Percentiles rank a stretch among this genome's conserved stretches.
These are phyloP conservation scores for Venustampulla echinocandica DNA, from an alignment of 495 filamentous ascomycete genomes.

Conservation along the genomic window DNA sequence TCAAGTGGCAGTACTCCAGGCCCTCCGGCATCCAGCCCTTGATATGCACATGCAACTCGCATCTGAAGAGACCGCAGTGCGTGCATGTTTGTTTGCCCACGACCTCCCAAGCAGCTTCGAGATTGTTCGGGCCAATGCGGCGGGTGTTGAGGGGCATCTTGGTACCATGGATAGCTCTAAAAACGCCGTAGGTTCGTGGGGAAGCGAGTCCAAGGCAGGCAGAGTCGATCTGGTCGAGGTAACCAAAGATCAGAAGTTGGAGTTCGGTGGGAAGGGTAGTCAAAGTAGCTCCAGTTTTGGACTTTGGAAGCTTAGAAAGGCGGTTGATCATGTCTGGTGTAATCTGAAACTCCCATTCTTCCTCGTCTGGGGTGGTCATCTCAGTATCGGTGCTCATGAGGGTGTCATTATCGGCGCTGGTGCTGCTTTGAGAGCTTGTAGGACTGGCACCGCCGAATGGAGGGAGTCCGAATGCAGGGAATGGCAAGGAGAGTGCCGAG, in stretches of 20 bases:
- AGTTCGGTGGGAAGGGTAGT: slow-evolving; percentile 46
- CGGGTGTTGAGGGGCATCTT: slow-evolving; percentile 38
- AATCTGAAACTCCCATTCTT: slow-evolving; percentile 17
- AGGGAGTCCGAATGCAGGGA: not conserved
- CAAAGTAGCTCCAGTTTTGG: slow-evolving; percentile 8
- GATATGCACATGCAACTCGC: slow-evolving; percentile 46
- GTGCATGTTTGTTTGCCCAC: slow-evolving; percentile 24
- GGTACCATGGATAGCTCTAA: slow-evolving; percentile 37
- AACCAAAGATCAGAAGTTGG: slow-evolving; percentile 44
- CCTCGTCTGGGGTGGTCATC: slow-evolving; percentile 16
- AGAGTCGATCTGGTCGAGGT: slow-evolving; percentile 47
- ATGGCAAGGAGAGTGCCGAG: not conserved
- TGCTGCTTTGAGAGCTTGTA: slow-evolving; percentile 2
- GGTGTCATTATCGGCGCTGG: slow-evolving; percentile 1
- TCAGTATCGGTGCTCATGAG: slow-evolving; percentile 12
- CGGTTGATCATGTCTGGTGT: slow-evolving; percentile 15
- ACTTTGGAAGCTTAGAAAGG: slow-evolving; percentile 8
- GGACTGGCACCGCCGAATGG: not conserved
- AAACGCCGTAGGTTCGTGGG: slow-evolving; percentile 42
- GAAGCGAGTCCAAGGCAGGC: slow-evolving; percentile 45
- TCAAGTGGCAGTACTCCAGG: slow-evolving; percentile 41
- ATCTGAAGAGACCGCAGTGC: slow-evolving; percentile 42
- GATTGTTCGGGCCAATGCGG: slow-evolving; percentile 43
- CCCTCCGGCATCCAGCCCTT: slow-evolving; percentile 40
- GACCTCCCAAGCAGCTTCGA: slow-evolving; percentile 46